Conservation (phyloP, 2,329 filamentous ascomycete genomes). For the Aspergillus calidoustus region DNA sequence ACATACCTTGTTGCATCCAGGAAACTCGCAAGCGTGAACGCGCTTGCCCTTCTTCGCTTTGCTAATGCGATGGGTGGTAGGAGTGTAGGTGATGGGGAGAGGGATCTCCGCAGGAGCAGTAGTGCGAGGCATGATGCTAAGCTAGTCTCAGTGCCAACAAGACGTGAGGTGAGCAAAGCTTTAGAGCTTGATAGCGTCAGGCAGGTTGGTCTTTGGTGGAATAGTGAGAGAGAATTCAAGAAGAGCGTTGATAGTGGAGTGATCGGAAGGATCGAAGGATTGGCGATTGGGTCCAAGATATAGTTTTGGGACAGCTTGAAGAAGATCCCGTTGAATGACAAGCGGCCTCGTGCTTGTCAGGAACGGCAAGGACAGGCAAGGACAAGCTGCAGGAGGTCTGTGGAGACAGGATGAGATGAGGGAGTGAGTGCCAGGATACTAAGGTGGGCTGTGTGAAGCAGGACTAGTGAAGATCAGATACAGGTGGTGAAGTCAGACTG, state of each 20-base stretch:
- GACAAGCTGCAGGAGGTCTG: conserved; percentile 21
- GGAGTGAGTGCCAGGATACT: conserved; percentile 13
- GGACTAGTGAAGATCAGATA: conserved; percentile 19
- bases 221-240: conserved; percentile 23
- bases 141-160: conserved; percentile 1
- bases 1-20: conserved; percentile 54
- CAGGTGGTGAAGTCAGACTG: conserved; percentile 23
- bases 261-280: conserved; percentile 24
- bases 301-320: conserved; percentile 26
- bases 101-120: conserved; percentile 36
- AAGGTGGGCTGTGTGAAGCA: conserved; percentile 28
- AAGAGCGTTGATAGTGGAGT: conserved; percentile 27
- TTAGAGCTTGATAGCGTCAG: conserved; percentile 3
- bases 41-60: conserved; percentile 59
- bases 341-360: conserved; percentile 23
- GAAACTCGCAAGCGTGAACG: conserved; percentile 53
- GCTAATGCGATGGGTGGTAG: conserved; percentile 55
- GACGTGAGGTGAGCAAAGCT: conserved; percentile 16
- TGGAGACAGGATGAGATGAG: conserved; percentile 21
- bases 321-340: conserved; percentile 30
- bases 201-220: conserved; percentile 10
- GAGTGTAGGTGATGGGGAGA: conserved; percentile 51
- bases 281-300: conserved; percentile 27
- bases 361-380: conserved; percentile 11
- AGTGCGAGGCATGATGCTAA: conserved; percentile 33